These are phyloP conservation scores for Suillus plorans DNA, from an alignment of 768 basidiomycete genomes.

Conservation along the genomic window DNA sequence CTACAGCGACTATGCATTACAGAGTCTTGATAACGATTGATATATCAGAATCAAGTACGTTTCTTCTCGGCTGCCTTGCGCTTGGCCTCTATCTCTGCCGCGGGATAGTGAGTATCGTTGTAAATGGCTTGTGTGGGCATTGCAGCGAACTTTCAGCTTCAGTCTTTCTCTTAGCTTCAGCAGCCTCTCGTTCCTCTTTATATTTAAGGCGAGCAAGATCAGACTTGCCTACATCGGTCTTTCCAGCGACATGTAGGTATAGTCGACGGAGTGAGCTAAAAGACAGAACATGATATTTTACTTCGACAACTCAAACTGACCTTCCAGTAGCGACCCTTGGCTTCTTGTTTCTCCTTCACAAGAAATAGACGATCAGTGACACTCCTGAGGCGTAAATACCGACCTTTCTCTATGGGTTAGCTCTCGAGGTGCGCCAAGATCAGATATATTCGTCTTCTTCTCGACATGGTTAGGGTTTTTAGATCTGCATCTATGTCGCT, in stretches of 20 bases:
- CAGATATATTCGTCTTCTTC: slow-evolving; percentile 76
- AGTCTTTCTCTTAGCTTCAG: no score
- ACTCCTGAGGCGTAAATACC: slow-evolving; percentile 12
- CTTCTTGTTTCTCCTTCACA: slow-evolving; percentile 88
- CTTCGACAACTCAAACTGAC: slow-evolving; percentile 34
- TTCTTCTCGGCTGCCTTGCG: no score
- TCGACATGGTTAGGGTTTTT: slow-evolving; percentile 73
- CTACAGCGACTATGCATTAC: no score
- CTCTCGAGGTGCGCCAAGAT: slow-evolving; percentile 64
- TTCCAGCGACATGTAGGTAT: slow-evolving; percentile 73
- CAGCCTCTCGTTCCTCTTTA: slow-evolving; percentile 54
- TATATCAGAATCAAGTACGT: no score
- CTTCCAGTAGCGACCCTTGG: slow-evolving; percentile 87
- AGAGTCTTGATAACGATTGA: no score
- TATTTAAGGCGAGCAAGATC: slow-evolving; percentile 85
- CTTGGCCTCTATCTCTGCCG: no score
- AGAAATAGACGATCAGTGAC: not conserved
- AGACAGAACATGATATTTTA: not conserved
- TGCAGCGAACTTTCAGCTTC: no score
- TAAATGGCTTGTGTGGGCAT: no score
- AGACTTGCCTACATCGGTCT: slow-evolving; percentile 90
- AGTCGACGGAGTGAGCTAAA: not conserved
- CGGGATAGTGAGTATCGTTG: no score
- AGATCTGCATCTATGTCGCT: slow-evolving; percentile 68
- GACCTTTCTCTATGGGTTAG: slow-evolving; percentile 67